These are phyloP conservation scores for Crithidia bombi DNA, from an alignment of 208 protist species.

Conservation along the genomic window DNA sequence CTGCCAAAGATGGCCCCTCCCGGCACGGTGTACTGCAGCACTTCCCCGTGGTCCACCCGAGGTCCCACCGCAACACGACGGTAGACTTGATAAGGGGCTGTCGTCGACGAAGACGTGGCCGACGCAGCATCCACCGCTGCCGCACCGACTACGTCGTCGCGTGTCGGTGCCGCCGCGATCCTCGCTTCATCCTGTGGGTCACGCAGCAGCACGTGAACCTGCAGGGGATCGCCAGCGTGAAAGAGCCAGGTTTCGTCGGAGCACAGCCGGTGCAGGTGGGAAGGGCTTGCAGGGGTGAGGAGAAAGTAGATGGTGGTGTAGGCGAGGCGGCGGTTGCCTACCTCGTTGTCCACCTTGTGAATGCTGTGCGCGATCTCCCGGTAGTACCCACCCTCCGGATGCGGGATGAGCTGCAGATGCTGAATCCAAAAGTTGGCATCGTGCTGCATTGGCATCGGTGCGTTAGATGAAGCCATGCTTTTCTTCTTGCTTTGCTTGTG, in stretches of 20 bases:
- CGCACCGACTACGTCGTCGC: too few relatives aligned
- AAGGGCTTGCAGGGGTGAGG: conserved; percentile 46
- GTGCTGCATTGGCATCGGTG: not conserved
- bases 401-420: conserved; percentile 42
- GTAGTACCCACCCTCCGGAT: conserved; percentile 57
- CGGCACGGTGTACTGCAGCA: conserved; percentile 59
- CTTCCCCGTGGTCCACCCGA: conserved; percentile 37
- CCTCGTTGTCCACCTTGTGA: conserved; percentile 32
- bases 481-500: too few relatives aligned
- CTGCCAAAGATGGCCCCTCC: conserved; percentile 52
- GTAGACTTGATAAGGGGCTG: conserved; percentile 31
- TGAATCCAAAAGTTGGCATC: conserved; percentile 46
- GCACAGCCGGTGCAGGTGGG: conserved; percentile 58
- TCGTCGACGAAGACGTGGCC: not conserved
- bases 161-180: conserved; percentile 20
- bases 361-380: conserved; percentile 30
- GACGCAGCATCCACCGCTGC: not conserved
- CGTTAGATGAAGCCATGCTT: not conserved
- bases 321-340: conserved; percentile 19
- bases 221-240: conserved; percentile 50
- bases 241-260: conserved; percentile 59
- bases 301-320: conserved; percentile 70
- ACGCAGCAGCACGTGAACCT: conserved; percentile 45
- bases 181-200: conserved; percentile 31
- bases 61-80: conserved; percentile 33